Evolutionary conservation across 2,329 filamentous ascomycete genomes (phyloP).

Genomic region (Apiospora koreana): DNA sequence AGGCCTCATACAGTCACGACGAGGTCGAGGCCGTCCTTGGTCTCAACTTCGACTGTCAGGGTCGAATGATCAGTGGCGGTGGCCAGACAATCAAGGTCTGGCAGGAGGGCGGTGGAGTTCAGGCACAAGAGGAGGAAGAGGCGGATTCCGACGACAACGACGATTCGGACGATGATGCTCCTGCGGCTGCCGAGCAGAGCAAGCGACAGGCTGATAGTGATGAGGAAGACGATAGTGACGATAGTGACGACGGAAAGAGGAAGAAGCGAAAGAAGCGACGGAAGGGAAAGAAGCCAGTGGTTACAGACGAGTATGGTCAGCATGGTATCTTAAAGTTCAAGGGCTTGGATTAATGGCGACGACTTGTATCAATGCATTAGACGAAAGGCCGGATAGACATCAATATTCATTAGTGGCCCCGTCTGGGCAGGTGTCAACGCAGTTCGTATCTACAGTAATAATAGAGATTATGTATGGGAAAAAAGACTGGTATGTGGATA

Average conservation of each 20-base stretch:
- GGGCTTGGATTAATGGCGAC: constrained; percentile 32
- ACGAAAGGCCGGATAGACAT: neutral
- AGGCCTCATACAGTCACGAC: constrained; percentile 68
- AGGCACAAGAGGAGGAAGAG: constrained; percentile 45
- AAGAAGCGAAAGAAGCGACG: constrained; percentile 46
- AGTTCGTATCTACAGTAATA: too few relatives aligned
- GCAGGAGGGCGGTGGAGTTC: constrained; percentile 63
- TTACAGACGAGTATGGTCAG: constrained; percentile 51
- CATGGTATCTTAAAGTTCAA: constrained; percentile 54
- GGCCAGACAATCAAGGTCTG: constrained; percentile 88
- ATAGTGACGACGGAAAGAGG: constrained; percentile 42
- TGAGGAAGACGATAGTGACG: constrained; percentile 40
- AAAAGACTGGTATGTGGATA: too few relatives aligned
- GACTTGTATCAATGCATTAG: neutral
- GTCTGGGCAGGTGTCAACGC: too few relatives aligned
- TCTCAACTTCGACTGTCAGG: constrained; percentile 80
- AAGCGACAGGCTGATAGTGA: constrained; percentile 41
- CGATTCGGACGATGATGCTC: constrained; percentile 43
- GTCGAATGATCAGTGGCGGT: constrained; percentile 86
- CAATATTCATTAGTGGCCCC: too few relatives aligned
- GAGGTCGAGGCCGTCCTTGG: constrained; percentile 84
- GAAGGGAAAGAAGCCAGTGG: constrained; percentile 40
- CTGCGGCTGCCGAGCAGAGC: neutral
- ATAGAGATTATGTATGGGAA: too few relatives aligned
- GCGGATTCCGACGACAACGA: constrained; percentile 42